These are phyloP conservation scores for Aspergillus fischeri DNA, from an alignment of 2,329 filamentous ascomycete genomes.

Conservation along the genomic window DNA sequence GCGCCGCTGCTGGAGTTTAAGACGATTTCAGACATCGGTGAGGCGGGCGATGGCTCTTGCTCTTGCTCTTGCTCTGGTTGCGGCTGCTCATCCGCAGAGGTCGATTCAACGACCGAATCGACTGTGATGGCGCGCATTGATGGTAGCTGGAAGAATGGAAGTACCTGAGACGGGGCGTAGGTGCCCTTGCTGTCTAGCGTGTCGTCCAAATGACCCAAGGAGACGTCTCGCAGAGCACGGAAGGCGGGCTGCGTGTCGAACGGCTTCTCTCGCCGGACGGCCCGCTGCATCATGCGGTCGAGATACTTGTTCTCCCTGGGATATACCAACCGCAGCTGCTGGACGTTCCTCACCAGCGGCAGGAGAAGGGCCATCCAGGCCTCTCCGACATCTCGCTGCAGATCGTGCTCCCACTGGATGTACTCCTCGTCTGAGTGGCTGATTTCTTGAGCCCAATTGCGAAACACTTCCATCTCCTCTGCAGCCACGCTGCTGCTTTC, in stretches of 20 bases:
- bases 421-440: conserved; percentile 19
- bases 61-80: background rate
- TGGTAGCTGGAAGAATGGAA: conserved; percentile 24
- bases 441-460: conserved; percentile 1
- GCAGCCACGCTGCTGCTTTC: background rate
- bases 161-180: conserved; percentile 14
- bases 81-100: background rate
- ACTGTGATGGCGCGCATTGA: conserved; percentile 20
- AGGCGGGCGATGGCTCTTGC: conserved; percentile 1
- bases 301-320: conserved; percentile 17
- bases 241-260: conserved; percentile 16
- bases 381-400: conserved; percentile 19
- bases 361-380: conserved; percentile 26
- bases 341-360: conserved; percentile 21
- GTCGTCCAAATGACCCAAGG: conserved; percentile 11
- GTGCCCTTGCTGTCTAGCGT: conserved; percentile 8
- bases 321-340: conserved; percentile 18
- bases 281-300: conserved; percentile 20
- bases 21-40: conserved; percentile 22
- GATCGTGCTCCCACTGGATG: conserved; percentile 18
- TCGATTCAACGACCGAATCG: conserved; percentile 23
- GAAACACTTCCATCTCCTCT: conserved; percentile 9
- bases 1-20: conserved; percentile 24
- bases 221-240: conserved; percentile 16
- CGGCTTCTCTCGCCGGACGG: conserved; percentile 13